Evolutionary conservation across 2,329 filamentous ascomycete genomes (phyloP).

Genomic region (Hysterium pulicare): DNA sequence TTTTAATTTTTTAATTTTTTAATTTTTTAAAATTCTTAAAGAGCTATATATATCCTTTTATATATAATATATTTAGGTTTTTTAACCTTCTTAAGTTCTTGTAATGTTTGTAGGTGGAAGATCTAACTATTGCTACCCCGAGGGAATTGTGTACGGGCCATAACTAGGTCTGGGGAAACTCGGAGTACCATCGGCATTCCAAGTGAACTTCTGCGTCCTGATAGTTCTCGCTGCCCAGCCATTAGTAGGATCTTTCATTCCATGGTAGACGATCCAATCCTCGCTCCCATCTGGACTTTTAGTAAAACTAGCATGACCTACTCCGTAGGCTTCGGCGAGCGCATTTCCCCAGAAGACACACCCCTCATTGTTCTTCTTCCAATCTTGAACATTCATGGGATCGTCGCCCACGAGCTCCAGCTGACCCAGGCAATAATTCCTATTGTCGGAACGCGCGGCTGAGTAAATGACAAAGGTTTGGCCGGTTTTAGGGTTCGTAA

Average conservation of each 20-base stretch:
- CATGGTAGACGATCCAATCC: constrained; percentile 54
- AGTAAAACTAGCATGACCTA: constrained; percentile 51
- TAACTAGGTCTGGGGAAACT: constrained; percentile 49
- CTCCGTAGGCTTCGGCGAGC: constrained; percentile 43
- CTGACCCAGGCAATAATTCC: constrained; percentile 53
- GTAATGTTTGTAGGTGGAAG: too few species aligned
- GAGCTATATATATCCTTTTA: background rate
- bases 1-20: constrained; percentile 8
- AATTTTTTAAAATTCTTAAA: background rate
- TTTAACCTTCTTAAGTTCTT: too few species aligned
- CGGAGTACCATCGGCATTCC: constrained; percentile 48
- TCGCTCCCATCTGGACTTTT: constrained; percentile 47
- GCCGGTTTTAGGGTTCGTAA: constrained; percentile 45
- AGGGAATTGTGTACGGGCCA: constrained; percentile 44
- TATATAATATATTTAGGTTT: background rate
- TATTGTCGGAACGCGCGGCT: constrained; percentile 50
- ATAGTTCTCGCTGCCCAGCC: constrained; percentile 50
- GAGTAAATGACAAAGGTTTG: constrained; percentile 50
- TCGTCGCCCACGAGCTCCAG: constrained; percentile 49
- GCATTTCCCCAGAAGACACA: constrained; percentile 52
- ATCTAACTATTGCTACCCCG: constrained; percentile 21
- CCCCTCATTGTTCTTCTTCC: constrained; percentile 46
- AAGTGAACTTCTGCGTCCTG: constrained; percentile 47
- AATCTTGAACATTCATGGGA: constrained; percentile 48
- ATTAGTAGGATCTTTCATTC: constrained; percentile 47